Conservation (phyloP, 2,329 filamentous ascomycete genomes). For the Microsporum audouinii region DNA sequence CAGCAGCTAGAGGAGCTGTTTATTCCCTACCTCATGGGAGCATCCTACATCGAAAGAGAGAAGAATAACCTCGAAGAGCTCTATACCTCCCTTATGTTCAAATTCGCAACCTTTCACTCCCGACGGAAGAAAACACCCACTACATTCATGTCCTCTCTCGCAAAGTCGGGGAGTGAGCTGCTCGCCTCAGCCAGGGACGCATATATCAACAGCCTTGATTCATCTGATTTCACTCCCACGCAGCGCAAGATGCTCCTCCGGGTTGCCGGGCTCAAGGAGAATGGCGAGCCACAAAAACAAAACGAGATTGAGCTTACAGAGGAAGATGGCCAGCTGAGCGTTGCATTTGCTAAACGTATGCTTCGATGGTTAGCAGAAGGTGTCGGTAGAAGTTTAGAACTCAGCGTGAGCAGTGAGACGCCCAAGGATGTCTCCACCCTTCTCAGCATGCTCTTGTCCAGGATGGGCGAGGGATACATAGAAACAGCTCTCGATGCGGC, state of each 20-base stretch:
- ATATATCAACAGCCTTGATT: constrained; percentile 79
- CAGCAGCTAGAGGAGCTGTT: constrained; percentile 56
- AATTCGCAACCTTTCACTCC: constrained; percentile 84
- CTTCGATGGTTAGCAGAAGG: constrained; percentile 94
- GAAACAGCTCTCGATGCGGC: constrained; percentile 57
- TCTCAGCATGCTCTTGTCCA: constrained; percentile 68
- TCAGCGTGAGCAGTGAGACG: constrained; percentile 78
- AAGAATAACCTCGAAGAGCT: constrained; percentile 62
- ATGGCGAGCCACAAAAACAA: constrained; percentile 53
- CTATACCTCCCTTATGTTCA: constrained; percentile 87
- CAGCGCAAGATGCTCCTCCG: constrained; percentile 85
- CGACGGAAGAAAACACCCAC: constrained; percentile 73
- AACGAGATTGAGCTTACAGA: constrained; percentile 85
- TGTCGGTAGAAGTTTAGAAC: constrained; percentile 77
- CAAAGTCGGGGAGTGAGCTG: constrained; percentile 80
- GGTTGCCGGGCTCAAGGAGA: constrained; percentile 69
- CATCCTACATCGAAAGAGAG: constrained; percentile 55
- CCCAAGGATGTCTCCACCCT: constrained; percentile 86
- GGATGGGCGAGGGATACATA: constrained; percentile 74
- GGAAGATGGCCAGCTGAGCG: constrained; percentile 70
- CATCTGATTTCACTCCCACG: constrained; percentile 73
- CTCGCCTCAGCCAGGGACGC: constrained; percentile 80
- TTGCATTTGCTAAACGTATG: constrained; percentile 93
- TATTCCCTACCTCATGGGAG: constrained; percentile 54
- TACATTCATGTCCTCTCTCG: constrained; percentile 83